Conservation (phyloP, 305 asterid genomes). For the Fraxinus xanthoxyloides region DNA sequence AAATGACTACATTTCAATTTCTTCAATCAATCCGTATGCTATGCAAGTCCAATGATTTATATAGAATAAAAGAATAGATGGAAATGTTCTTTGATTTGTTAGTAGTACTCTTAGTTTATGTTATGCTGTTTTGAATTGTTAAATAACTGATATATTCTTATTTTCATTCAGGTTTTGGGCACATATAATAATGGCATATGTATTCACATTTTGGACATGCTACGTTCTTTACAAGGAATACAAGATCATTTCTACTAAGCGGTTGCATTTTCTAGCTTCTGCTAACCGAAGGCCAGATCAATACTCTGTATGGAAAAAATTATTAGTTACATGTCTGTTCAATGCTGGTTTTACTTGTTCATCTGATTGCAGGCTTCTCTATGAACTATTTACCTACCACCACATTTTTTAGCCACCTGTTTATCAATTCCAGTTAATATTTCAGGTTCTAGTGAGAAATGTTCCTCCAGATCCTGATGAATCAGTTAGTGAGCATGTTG, state of each 20-base stretch:
- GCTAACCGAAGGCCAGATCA: conserved; percentile 84
- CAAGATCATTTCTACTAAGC: conserved; percentile 55
- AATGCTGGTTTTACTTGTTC: background rate
- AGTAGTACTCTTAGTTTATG: conserved; percentile 5
- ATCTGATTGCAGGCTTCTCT: background rate
- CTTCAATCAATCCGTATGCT: background rate
- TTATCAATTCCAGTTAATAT: conserved; percentile 13
- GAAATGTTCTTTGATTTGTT: background rate
- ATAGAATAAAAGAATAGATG: background rate
- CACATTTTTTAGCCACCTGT: background rate
- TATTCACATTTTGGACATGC: conserved; percentile 81
- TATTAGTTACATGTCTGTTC: background rate
- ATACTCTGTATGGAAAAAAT: conserved; percentile 47
- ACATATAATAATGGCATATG: conserved; percentile 73
- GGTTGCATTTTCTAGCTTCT: conserved; percentile 84
- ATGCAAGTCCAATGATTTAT: background rate
- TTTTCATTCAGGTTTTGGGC: conserved; percentile 65
- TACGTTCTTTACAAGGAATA: conserved; percentile 78
- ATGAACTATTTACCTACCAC: background rate
- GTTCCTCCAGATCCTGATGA: conserved; percentile 93
- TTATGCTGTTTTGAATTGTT: conserved; percentile 6
- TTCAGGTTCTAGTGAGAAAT: conserved; percentile 93
- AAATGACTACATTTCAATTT: background rate
- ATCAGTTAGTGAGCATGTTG: conserved; percentile 86
- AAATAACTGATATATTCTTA: conserved; percentile 8